Percentiles rank a stretch among this genome's conserved stretches.
phyloP scores from a whole-genome alignment of 345 rosid species.

The Syzygium grande region DNA sequence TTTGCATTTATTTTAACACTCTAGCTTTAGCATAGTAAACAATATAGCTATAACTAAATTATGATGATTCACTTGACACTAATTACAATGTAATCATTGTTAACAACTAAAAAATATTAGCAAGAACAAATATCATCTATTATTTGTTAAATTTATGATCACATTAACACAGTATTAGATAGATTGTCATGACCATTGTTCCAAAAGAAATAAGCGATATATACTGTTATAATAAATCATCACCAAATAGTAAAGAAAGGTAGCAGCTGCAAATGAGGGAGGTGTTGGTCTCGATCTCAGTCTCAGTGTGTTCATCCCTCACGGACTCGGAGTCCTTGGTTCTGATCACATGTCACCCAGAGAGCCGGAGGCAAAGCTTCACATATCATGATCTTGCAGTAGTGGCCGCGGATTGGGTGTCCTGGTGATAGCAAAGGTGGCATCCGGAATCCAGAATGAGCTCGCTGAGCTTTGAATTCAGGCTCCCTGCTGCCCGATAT shows the following conservation, averaged over 20 bases:
- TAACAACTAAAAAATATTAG: not conserved
- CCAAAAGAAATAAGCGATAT: not conserved
- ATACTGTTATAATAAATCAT: not conserved
- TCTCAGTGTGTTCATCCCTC: not conserved
- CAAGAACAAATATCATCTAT: too few relatives aligned
- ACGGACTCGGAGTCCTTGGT: not conserved
- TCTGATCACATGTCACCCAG: not conserved
- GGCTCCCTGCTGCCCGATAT: not conserved
- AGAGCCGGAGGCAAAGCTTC: not conserved
- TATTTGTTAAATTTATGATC: too few relatives aligned
- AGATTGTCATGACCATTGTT: too few relatives aligned
- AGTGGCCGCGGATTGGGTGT: not conserved
- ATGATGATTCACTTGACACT: not conserved
- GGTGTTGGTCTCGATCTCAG: not conserved
- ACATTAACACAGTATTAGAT: too few relatives aligned
- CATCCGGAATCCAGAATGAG: not conserved
- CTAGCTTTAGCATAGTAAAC: too few relatives aligned
- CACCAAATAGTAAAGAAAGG: not conserved
- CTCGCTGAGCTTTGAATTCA: not conserved
- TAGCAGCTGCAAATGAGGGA: not conserved
- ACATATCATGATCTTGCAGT: not conserved
- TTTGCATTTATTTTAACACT: too few relatives aligned
- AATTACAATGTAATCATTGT: not conserved
- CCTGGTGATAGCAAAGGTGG: not conserved
- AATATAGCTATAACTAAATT: too few relatives aligned